phyloP scores from a whole-genome alignment of 1,284 basidiomycete genomes.

The Rhodofomes roseus region DNA sequence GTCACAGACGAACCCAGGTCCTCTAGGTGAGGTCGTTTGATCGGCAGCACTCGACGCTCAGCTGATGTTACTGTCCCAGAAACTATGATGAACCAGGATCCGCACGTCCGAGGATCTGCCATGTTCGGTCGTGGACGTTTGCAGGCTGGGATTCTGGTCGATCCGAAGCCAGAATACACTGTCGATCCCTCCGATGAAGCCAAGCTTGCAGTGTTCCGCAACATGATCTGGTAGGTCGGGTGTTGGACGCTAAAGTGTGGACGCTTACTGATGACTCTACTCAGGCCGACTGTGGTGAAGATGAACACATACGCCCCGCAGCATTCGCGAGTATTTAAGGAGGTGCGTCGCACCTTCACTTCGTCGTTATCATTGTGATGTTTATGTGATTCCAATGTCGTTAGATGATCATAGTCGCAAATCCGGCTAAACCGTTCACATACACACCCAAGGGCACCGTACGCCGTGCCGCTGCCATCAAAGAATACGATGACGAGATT shows the following conservation, averaged over 20 bases:
- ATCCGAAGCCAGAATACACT: constrained; percentile 24
- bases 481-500: constrained; percentile 29
- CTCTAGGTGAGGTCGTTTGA: constrained; percentile 5
- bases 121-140: constrained; percentile 39
- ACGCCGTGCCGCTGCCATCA: constrained; percentile 20
- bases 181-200: constrained; percentile 25
- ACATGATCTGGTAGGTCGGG: constrained; percentile 30
- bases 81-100: constrained; percentile 27
- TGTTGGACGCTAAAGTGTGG: neutral
- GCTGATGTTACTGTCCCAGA: constrained; percentile 14
- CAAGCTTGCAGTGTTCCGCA: constrained; percentile 25
- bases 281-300: constrained; percentile 30
- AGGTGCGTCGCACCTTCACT: constrained; percentile 15
- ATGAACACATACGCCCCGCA: constrained; percentile 32
- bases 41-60: neutral
- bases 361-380: neutral
- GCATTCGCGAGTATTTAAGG: constrained; percentile 35
- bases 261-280: neutral
- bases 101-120: constrained; percentile 25
- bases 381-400: neutral
- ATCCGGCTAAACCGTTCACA: constrained; percentile 26
- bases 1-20: constrained; percentile 24
- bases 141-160: constrained; percentile 35
- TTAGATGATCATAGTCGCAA: constrained; percentile 30
- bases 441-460: constrained; percentile 30